Conservation (phyloP, 2,329 filamentous ascomycete species). For the Colletotrichum costaricense region DNA sequence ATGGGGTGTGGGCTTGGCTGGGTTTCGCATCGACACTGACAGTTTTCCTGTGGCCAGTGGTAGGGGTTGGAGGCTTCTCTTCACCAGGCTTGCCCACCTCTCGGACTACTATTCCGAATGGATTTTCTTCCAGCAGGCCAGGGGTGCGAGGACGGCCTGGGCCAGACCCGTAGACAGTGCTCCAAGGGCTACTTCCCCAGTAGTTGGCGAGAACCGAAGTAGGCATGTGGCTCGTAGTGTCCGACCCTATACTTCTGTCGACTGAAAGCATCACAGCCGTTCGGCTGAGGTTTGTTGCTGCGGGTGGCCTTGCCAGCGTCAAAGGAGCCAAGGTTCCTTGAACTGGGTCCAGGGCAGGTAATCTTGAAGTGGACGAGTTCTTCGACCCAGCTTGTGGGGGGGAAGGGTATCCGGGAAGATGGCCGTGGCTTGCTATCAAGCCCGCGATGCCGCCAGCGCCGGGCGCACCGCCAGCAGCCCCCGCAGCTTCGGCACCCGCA, state of each 20-base stretch:
- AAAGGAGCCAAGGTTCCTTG: constrained; percentile 78
- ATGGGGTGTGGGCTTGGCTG: constrained; percentile 39
- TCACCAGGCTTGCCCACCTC: constrained; percentile 45
- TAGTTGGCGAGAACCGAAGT: constrained; percentile 91
- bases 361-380: constrained; percentile 25
- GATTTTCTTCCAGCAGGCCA: constrained; percentile 47
- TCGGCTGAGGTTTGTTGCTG: constrained; percentile 87
- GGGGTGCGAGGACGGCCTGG: constrained; percentile 36
- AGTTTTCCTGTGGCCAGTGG: constrained; percentile 53
- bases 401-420: constrained; percentile 72
- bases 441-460: constrained; percentile 80
- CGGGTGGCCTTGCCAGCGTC: constrained; percentile 85
- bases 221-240: constrained; percentile 78
- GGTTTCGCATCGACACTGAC: constrained; percentile 54
- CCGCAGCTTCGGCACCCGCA: constrained; percentile 51
- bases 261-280: constrained; percentile 84
- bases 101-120: constrained; percentile 53
- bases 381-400: constrained; percentile 25
- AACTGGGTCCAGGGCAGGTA: constrained; percentile 40
- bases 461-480: constrained; percentile 50
- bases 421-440: constrained; percentile 84
- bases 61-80: constrained; percentile 33
- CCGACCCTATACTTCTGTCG: constrained; percentile 76
- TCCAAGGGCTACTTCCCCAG: constrained; percentile 91
- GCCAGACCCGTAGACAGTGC: constrained; percentile 44